Base-by-base conservation (phyloP, 106 monocot genomes). In the Agapanthus africanus region DNA sequence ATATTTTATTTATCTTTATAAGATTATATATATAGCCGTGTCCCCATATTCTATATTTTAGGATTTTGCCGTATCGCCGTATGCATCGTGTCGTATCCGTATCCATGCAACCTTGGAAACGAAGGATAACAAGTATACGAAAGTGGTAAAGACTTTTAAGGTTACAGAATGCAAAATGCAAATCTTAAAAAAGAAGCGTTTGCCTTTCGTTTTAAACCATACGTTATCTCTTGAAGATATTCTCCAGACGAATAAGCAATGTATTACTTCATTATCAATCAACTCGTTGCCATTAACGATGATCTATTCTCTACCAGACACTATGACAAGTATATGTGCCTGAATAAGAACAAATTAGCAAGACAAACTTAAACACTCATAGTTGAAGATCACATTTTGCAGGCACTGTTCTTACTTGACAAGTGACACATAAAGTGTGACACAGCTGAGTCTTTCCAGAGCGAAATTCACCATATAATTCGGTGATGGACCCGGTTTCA, bases 401-500 rank as follows among this genome's bases (percentile, higher is more conserved):
- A 56, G 15, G 11, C 11, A 10, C 18, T 56, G 14, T 11, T 51
- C 41, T 62, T 75, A 93, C 99, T 78, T 99, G 99, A 66, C 99
- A 99, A 65, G 99, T 93, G 54, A 99, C 99, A 76, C 99, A 99
- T 0, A 90, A 73, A 49, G 99, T 99, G 69, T 99, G 92, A 54
- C 90, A 99, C 26, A 93, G 40, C 71, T 93, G 99, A 70, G 99
- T 93, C 60, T 99, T 93, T 69, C 99, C 99, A 60, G 82, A 84
- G 67, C 90, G 86, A 71, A 92, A 99, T 82, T 99, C 92, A 59
- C 92, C 92, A 74, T 99, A 99, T 35, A 99, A 42, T 71, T 93
- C 99, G 63, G 99, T 99, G 60, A 99, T 93, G 32, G 99, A 99
- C n/a, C 99, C 90, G 35, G 99, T 99, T 75, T 99, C 99, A 73